Evolutionary conservation across 176 grass and related monocot species (phyloP).

Genomic region (Oryza glumipatula): DNA sequence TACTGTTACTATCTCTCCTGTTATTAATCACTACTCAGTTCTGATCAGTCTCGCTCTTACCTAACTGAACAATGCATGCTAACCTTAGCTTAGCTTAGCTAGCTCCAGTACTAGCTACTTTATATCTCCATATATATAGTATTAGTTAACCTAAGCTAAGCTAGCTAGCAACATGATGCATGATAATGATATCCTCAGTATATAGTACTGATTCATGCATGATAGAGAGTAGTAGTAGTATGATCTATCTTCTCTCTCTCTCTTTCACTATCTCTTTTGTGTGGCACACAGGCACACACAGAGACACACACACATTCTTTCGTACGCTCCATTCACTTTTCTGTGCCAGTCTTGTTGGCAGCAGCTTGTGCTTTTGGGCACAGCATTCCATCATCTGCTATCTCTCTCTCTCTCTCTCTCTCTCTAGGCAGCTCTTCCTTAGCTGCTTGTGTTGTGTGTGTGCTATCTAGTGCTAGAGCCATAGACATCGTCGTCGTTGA

Average conservation of each 20-base stretch:
- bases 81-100: too few relatives aligned
- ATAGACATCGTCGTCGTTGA: not conserved
- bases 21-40: not conserved
- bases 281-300: not conserved
- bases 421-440: not conserved
- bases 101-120: too few relatives aligned
- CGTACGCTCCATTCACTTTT: constrained; percentile 55
- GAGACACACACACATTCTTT: constrained; percentile 31
- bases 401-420: not conserved
- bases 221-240: not conserved
- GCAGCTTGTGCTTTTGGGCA: constrained; percentile 54
- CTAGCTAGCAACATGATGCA: not conserved
- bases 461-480: not conserved
- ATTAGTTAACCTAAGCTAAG: too few relatives aligned
- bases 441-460: not conserved
- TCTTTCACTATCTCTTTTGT: not conserved
- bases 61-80: too few relatives aligned
- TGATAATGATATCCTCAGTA: not conserved
- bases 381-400: constrained; percentile 32
- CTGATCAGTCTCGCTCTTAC: not conserved
- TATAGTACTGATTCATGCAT: not conserved
- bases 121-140: too few relatives aligned
- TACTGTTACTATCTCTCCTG: not conserved
- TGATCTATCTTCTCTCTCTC: not conserved
- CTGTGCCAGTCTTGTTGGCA: constrained; percentile 36